Conservation (phyloP, 1,284 basidiomycete species). For the Ceratobasidium sp. region DNA sequence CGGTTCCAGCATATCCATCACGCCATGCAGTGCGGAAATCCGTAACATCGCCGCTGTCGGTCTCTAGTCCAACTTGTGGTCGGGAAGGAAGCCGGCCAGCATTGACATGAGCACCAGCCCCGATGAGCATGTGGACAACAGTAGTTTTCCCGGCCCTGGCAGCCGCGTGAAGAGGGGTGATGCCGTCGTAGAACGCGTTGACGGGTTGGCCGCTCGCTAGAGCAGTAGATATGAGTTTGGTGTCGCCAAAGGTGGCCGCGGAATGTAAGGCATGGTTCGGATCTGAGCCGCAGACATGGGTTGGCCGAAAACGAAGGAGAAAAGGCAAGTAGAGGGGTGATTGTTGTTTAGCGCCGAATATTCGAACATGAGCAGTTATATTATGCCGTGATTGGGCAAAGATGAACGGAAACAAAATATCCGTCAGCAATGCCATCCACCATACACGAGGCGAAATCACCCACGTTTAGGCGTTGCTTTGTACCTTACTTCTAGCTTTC, state of each 20-base stretch:
- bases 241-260: slow-evolving; percentile 89
- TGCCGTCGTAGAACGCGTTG: slow-evolving; percentile 92
- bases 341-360: background rate
- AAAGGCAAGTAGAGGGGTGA: background rate
- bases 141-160: slow-evolving; percentile 87
- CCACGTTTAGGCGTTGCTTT: slow-evolving; percentile 83
- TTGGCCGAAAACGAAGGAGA: background rate
- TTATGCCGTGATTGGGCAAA: background rate
- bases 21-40: slow-evolving; percentile 35
- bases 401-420: background rate
- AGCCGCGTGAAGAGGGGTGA: slow-evolving; percentile 92
- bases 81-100: slow-evolving; percentile 59
- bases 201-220: slow-evolving; percentile 93
- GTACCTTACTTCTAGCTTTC: slow-evolving; percentile 73
- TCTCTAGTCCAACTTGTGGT: slow-evolving; percentile 30
- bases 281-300: slow-evolving; percentile 63
- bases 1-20: slow-evolving; percentile 33
- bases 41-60: slow-evolving; percentile 9
- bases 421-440: background rate
- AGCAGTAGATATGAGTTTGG: slow-evolving; percentile 89
- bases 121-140: slow-evolving; percentile 88
- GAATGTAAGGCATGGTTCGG: slow-evolving; percentile 89
- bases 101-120: slow-evolving; percentile 93
- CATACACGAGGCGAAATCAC: slow-evolving; percentile 53
- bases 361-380: background rate